phyloP scores from a whole-genome alignment of 768 basidiomycete genomes.

The Russula sp. region DNA sequence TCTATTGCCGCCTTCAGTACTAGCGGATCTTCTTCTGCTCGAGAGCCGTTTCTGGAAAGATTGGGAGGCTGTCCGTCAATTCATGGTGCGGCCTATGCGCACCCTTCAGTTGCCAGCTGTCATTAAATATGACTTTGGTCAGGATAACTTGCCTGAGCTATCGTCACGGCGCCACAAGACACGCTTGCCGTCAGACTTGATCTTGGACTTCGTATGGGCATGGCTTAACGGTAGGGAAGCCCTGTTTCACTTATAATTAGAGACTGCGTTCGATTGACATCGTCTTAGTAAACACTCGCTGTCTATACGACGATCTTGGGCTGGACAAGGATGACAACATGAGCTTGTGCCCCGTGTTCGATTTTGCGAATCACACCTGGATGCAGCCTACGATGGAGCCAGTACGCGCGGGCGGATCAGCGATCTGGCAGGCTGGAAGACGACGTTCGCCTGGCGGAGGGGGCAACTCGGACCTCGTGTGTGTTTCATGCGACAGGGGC shows the following conservation, averaged over 20 bases:
- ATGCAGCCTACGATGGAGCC: slow-evolving; percentile 41
- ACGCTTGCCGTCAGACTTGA: slow-evolving; percentile 16
- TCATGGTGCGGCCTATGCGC: slow-evolving; percentile 42
- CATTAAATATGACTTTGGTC: slow-evolving; percentile 1
- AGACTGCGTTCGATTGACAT: slow-evolving; percentile 9
- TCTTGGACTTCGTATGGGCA: slow-evolving; percentile 69
- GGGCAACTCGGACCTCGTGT: slow-evolving; percentile 38
- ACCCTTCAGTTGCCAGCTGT: neutral
- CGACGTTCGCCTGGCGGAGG: slow-evolving; percentile 4
- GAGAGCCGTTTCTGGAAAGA: slow-evolving; percentile 49
- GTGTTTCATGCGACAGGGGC: slow-evolving; percentile 38
- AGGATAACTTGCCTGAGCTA: slow-evolving; percentile 9
- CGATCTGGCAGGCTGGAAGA: slow-evolving; percentile 2
- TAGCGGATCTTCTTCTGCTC: slow-evolving; percentile 38
- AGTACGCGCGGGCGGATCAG: slow-evolving; percentile 16
- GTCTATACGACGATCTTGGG: slow-evolving; percentile 65
- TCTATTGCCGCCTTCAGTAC: slow-evolving; percentile 45
- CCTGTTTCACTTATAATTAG: slow-evolving; percentile 9
- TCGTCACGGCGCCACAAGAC: neutral
- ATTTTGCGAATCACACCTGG: slow-evolving; percentile 79
- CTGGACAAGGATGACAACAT: slow-evolving; percentile 62
- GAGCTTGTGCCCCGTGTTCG: slow-evolving; percentile 83
- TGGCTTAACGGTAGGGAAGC: slow-evolving; percentile 76
- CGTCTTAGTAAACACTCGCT: slow-evolving; percentile 80
- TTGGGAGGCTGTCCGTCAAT: slow-evolving; percentile 46